A percentile compares a stretch with the other conserved stretches of the same genome.
These are phyloP conservation scores for Filosporella fistucella DNA, from an alignment of 495 filamentous ascomycete species.

Conservation along the genomic window DNA sequence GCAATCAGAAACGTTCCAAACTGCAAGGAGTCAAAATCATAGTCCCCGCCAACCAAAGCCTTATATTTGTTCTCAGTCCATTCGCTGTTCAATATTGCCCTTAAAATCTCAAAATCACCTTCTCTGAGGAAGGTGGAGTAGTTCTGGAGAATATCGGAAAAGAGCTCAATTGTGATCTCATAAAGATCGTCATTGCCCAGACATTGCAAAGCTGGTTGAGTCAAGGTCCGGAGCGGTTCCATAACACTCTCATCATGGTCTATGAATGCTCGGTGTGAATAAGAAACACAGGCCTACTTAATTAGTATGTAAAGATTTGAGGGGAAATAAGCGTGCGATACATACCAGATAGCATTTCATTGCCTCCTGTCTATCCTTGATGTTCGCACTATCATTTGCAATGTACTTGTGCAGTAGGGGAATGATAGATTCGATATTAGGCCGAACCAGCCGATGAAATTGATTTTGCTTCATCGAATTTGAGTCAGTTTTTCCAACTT, in stretches of 20 bases:
- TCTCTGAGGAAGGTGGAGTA: constrained; percentile 57
- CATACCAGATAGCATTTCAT: constrained; percentile 58
- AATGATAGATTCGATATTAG: constrained; percentile 46
- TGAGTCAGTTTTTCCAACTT: constrained; percentile 62
- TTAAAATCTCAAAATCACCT: constrained; percentile 48
- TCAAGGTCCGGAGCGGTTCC: constrained; percentile 49
- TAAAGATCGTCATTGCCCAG: constrained; percentile 50
- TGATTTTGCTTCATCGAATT: constrained; percentile 48
- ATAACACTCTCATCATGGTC: constrained; percentile 47
- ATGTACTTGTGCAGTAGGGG: constrained; percentile 37
- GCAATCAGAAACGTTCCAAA: constrained; percentile 68
- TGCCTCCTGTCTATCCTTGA: constrained; percentile 39
- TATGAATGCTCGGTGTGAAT: constrained; percentile 56
- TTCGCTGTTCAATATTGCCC: constrained; percentile 49
- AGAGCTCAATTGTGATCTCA: constrained; percentile 55
- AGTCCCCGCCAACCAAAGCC: constrained; percentile 53
- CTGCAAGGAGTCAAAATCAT: constrained; percentile 58
- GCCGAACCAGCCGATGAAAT: constrained; percentile 45
- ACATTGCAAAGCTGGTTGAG: constrained; percentile 49
- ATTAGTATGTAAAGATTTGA: constrained; percentile 5
- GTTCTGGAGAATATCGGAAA: constrained; percentile 59
- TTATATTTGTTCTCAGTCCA: constrained; percentile 49
- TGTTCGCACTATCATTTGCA: neutral
- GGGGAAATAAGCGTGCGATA: neutral
- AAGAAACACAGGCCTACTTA: constrained; percentile 60